Percentiles rank a stretch among this genome's conserved stretches.
These are phyloP conservation scores for Simmondsia chinensis DNA, from an alignment of 148 eudicot species.

Conservation along the genomic window DNA sequence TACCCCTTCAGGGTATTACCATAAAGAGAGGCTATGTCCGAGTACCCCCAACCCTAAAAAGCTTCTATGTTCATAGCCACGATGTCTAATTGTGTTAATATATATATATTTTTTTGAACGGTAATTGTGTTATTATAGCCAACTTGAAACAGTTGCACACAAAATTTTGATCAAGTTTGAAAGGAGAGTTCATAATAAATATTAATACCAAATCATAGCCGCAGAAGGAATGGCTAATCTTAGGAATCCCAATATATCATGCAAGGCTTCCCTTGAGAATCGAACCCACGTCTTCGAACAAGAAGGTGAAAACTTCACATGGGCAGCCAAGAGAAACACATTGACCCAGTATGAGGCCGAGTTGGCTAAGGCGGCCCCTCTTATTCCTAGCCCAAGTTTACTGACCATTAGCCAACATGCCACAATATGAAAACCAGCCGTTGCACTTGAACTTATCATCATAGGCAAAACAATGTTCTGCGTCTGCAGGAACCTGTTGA, in stretches of 20 bases:
- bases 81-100: no score
- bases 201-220: constrained; percentile 37
- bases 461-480: constrained; percentile 27
- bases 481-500: constrained; percentile 28
- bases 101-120: no score
- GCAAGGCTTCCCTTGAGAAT: constrained; percentile 29
- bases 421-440: constrained; percentile 21
- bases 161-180: no score
- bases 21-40: no score
- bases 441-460: constrained; percentile 23
- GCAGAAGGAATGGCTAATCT: constrained; percentile 37
- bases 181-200: no score
- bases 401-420: constrained; percentile 31
- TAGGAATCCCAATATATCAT: constrained; percentile 17
- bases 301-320: constrained; percentile 19
- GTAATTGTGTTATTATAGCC: no score
- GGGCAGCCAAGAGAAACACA: constrained; percentile 17
- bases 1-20: no score
- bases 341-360: constrained; percentile 28
- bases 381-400: constrained; percentile 16
- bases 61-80: no score
- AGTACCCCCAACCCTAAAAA: no score
- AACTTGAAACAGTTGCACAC: no score
- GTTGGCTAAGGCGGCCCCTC: constrained; percentile 36
- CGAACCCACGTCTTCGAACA: constrained; percentile 29